A percentile compares a stretch with the other conserved stretches of the same genome.
These are phyloP conservation scores for Ascochyta pisi DNA, from an alignment of 2,329 filamentous ascomycete species.

Conservation along the genomic window DNA sequence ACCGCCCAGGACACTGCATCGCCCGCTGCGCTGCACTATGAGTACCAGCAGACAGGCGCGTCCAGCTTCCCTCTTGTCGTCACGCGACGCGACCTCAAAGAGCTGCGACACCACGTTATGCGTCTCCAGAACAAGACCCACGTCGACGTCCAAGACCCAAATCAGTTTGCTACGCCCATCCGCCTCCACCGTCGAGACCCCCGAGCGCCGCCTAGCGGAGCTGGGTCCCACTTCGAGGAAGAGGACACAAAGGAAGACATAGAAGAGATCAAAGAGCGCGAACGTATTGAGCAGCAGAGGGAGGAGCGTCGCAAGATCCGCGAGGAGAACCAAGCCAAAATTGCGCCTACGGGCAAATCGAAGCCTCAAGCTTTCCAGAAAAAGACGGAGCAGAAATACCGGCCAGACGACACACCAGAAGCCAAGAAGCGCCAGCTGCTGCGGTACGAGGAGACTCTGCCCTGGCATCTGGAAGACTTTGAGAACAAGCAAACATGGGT, in stretches of 20 bases:
- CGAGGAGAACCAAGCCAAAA: constrained; percentile 87
- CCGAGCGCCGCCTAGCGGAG: constrained; percentile 62
- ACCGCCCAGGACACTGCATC: constrained; percentile 19
- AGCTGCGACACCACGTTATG: constrained; percentile 87
- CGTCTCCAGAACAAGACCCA: constrained; percentile 70
- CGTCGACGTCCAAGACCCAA: constrained; percentile 75
- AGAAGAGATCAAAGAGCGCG: constrained; percentile 70
- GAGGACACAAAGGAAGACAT: constrained; percentile 69
- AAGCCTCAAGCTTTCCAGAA: constrained; percentile 72
- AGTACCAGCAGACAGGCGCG: constrained; percentile 37
- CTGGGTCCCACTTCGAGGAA: constrained; percentile 47
- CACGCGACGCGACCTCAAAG: constrained; percentile 79
- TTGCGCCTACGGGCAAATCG: constrained; percentile 79
- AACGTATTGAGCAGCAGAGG: constrained; percentile 64
- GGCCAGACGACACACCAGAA: constrained; percentile 77
- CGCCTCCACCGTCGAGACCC: constrained; percentile 89
- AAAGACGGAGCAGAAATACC: constrained; percentile 85
- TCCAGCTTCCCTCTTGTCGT: constrained; percentile 70
- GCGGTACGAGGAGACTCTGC: constrained; percentile 91
- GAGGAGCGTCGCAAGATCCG: constrained; percentile 85
- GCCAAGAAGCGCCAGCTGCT: constrained; percentile 69
- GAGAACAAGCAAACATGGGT: constrained; percentile 96
- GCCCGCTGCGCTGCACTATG: constrained; percentile 34
- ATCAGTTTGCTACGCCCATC: constrained; percentile 86
- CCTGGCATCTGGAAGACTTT: constrained; percentile 96